These are phyloP conservation scores for Colletotrichum chrysophilum DNA, from an alignment of 2,329 filamentous ascomycete genomes.

Conservation along the genomic window DNA sequence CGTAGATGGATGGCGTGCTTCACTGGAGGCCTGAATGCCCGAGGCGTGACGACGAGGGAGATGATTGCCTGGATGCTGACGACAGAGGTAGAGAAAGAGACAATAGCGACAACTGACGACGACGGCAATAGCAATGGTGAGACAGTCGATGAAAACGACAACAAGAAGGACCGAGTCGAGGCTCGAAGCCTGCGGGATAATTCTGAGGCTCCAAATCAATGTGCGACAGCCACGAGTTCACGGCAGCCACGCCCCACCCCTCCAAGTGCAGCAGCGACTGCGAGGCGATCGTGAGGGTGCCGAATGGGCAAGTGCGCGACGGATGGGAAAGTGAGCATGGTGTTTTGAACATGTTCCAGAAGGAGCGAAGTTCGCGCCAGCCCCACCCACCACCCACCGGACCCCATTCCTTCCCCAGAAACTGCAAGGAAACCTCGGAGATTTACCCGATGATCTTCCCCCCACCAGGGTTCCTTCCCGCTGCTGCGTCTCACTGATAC, in stretches of 20 bases:
- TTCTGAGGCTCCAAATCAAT: not conserved
- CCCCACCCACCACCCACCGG: conserved; percentile 6
- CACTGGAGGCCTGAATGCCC: not conserved
- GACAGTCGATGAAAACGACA: not conserved
- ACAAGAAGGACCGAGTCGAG: not conserved
- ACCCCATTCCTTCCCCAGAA: conserved; percentile 7
- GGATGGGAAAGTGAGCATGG: conserved; percentile 7
- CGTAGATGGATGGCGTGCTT: not conserved
- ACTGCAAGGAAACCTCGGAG: not conserved
- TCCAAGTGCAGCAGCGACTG: not conserved
- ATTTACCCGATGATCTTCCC: not conserved
- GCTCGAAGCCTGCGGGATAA: not conserved
- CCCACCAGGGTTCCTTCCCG: not conserved
- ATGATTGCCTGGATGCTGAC: not conserved
- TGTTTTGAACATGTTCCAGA: conserved; percentile 20
- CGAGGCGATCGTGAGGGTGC: not conserved
- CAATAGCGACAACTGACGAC: too few species aligned
- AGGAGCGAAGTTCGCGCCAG: conserved; percentile 3
- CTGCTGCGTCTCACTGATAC: not conserved
- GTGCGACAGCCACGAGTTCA: not conserved
- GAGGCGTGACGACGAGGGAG: not conserved
- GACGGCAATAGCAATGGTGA: not conserved
- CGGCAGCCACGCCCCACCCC: not conserved
- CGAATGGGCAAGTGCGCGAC: not conserved
- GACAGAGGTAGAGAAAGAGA: not conserved